Base-by-base conservation (phyloP, 768 basidiomycete genomes). In the Scleroderma bovista region DNA sequence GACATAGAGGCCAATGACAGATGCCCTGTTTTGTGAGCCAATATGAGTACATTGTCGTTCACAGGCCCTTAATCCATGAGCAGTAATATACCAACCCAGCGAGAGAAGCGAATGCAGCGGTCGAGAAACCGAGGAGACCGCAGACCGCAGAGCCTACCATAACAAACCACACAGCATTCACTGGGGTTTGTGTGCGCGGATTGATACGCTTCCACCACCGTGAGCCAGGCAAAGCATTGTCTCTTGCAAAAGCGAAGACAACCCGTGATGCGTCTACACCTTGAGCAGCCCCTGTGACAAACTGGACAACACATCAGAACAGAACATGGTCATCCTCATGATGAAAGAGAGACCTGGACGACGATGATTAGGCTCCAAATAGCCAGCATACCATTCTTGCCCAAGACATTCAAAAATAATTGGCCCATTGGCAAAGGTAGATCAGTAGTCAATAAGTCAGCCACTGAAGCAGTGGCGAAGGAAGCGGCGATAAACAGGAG, bases 101-200 rank as follows among this genome's bases (percentile, higher is more conserved):
- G 20, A 85, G 75, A 22, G 84, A 86, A 11, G 77, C 70, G 38
- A 86, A 61, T 6, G 83, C 85, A 1, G 85, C 72, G 36, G 60
- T 59, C 5, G 82, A 84, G 64, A 87, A 87, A 0, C 85, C 83
- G 8, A 87, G 64, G 3, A 84, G 65, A 10, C 84, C 84, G 38
- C 79, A 81, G 24, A 87, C 54, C 3, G 69, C 79, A 8, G 84
- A 63, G 37, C 67, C 60, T 31, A 65, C 62, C 68, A 86, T 83
- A 22, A 86, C 85, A 40, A 87, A 72, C 86, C 85, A 88, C 6
- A 84, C 86, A 2, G 85, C 85, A 52, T 86, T 80, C 12, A 86
- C 83, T 0, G 85, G 85, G 6, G 86, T 87, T 57, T 79, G 79
- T 1, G 84, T 85, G 54, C 61, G 60, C 6, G 49, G 60, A 52